These are phyloP conservation scores for Arctostaphylos glauca DNA, from an alignment of 148 eudicot species.

Conservation along the genomic window DNA sequence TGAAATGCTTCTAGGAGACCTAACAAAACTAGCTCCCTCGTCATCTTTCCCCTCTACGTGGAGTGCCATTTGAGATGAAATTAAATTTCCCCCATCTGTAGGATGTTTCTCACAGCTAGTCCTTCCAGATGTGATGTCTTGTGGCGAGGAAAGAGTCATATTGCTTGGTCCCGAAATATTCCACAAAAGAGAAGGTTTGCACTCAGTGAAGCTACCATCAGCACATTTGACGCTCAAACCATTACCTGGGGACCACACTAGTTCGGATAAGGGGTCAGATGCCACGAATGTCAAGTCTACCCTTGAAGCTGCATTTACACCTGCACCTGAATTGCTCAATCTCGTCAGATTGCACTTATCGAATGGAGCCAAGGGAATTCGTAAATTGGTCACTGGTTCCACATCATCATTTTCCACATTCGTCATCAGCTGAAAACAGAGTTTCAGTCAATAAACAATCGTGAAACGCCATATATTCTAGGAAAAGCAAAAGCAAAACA, in stretches of 20 bases:
- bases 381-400: conserved; percentile 27
- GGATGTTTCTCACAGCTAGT: conserved; percentile 18
- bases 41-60: conserved; percentile 16
- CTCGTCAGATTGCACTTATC: conserved; percentile 20
- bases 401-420: conserved; percentile 21
- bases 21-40: conserved; percentile 5
- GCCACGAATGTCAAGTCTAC: conserved; percentile 39
- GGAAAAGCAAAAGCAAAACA: neutral
- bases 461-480: conserved; percentile 5
- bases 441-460: neutral
- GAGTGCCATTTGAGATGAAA: conserved; percentile 15
- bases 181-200: conserved; percentile 23
- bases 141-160: conserved; percentile 22
- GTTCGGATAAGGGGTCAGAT: conserved; percentile 49
- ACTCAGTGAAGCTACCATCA: conserved; percentile 24
- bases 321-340: conserved; percentile 48
- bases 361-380: conserved; percentile 31
- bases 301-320: conserved; percentile 65
- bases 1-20: conserved; percentile 10
- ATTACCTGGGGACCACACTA: conserved; percentile 62
- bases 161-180: conserved; percentile 28
- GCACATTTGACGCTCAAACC: conserved; percentile 57
- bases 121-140: conserved; percentile 20
- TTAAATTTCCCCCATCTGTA: conserved; percentile 10
- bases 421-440: conserved; percentile 21